Evolutionary conservation across 441 rosid species (phyloP).

Genomic region (Croton setiger): DNA sequence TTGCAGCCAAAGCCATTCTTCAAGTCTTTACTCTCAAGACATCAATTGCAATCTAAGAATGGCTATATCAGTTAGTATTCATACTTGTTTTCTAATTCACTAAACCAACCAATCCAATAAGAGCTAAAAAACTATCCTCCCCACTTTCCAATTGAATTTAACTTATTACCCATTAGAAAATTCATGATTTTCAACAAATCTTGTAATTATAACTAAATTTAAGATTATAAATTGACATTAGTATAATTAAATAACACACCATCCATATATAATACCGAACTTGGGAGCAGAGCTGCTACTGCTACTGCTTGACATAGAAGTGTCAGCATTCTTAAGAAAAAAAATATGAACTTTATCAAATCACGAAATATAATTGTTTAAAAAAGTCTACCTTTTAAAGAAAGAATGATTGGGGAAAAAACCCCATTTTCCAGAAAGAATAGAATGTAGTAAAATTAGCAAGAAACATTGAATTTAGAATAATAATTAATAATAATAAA

Average conservation of each 20-base stretch:
- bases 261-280: no score
- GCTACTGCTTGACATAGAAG: constrained; percentile 3
- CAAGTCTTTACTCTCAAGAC: constrained; percentile 25
- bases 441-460: not conserved
- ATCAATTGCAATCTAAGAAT: constrained; percentile 30
- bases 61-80: constrained; percentile 17
- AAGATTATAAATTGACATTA: not conserved
- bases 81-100: constrained; percentile 6
- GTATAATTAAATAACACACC: no score
- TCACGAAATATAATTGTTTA: not conserved
- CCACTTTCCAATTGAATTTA: constrained; percentile 8
- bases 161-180: not conserved
- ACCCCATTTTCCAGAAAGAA: not conserved
- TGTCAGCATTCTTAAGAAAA: not conserved
- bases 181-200: not conserved
- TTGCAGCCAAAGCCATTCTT: constrained; percentile 60
- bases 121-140: not conserved
- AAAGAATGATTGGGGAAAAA: not conserved
- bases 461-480: not conserved
- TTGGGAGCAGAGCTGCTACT: not conserved
- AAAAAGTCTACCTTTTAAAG: not conserved
- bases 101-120: not conserved
- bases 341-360: not conserved
- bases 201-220: not conserved
- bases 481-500: not conserved